Base-by-base conservation (phyloP, 2,329 filamentous ascomycete species). In the Fusarium azukiicola region DNA sequence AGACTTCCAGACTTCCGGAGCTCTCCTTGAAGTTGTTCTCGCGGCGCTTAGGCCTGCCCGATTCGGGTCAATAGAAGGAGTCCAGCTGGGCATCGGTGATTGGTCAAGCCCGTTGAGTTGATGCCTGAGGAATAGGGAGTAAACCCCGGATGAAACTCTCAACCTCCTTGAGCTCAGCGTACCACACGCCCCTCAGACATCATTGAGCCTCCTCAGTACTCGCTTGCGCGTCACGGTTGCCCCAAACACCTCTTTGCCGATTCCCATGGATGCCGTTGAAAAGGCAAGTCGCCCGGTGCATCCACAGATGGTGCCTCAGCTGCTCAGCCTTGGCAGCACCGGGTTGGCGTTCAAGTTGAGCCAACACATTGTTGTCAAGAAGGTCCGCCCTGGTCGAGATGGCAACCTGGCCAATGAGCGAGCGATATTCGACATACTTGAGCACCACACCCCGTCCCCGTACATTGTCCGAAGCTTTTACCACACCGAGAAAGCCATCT, bases 291-390 rank as follows among this genome's bases (percentile, higher is more conserved):
- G 21, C 27, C 40, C 47, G 69, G 58, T 54, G 47, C 38, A 32
- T 47, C 19, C n/a, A 47, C 61, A 72, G 27, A 67, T 19, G 58
- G 16, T 19, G 17, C 54, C 73, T 44, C 54, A 10, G 9, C 67
- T 77, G 23, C 70, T 77, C 64, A 72, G 70, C 32, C 16, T 73
- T 36, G 71, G 75, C n/a, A 73, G 73, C 73, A 70, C 73, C 32
- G 71, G 75, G 56, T 70, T 75, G 6, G 68, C 70, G 14, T 75
- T 63, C 46, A 70, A 75, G 64, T 61, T 77, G 12, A 77, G 32
- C 67, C 36, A 73, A 47, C 19, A 44, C 32, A 73, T 77, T 49
- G 72, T 71, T n/a, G 72, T 74, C 27, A 77, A 77, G 32, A 77
- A 70, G 40, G 54, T 58, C 47, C 73, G 73, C 56, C 70, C 47